These are phyloP conservation scores for Penicillium capsulatum DNA, from an alignment of 2,329 filamentous ascomycete species.

Conservation along the genomic window DNA sequence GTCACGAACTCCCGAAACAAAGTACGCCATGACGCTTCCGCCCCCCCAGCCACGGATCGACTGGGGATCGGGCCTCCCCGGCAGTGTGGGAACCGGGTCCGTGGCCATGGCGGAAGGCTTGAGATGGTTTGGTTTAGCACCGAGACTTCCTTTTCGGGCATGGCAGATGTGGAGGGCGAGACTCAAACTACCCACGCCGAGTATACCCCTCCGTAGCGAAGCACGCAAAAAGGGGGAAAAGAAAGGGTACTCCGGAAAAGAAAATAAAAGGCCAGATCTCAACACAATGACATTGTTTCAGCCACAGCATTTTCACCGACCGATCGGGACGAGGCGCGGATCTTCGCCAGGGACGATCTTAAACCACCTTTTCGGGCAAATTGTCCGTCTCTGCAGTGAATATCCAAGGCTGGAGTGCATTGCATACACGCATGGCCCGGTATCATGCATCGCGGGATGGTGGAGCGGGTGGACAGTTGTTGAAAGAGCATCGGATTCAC, in stretches of 20 bases:
- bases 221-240: too few relatives aligned
- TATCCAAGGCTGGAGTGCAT: conserved; percentile 7
- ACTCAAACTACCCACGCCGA: too few relatives aligned
- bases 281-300: conserved; percentile 16
- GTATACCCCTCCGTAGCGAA: too few relatives aligned
- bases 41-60: conserved; percentile 13
- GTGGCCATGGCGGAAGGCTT: not conserved
- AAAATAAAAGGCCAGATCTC: not conserved
- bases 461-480: too few relatives aligned
- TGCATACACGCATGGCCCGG: too few relatives aligned
- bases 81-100: conserved; percentile 6
- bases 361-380: conserved; percentile 20
- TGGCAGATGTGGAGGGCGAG: too few relatives aligned
- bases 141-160: not conserved
- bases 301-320: conserved; percentile 10
- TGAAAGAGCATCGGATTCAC: too few relatives aligned
- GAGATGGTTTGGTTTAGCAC: not conserved
- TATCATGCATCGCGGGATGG: too few relatives aligned
- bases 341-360: conserved; percentile 19
- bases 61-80: conserved; percentile 17
- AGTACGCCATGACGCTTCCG: not conserved
- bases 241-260: too few relatives aligned
- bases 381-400: conserved; percentile 21
- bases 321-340: conserved; percentile 15
- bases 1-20: conserved; percentile 1